These are phyloP conservation scores for Fagopyrum esculentum DNA, from an alignment of 148 eudicot genomes.

Conservation along the genomic window DNA sequence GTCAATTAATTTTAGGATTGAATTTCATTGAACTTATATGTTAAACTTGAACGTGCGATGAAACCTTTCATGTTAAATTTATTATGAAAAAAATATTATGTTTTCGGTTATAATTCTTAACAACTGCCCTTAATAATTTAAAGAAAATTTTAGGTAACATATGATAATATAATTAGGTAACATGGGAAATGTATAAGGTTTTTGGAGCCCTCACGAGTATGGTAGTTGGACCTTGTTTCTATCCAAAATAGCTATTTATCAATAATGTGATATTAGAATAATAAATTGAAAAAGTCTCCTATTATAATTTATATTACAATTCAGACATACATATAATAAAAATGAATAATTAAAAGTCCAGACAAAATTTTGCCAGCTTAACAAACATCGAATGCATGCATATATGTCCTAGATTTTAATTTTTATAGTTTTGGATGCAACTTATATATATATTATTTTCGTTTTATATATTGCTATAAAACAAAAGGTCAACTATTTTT, in stretches of 20 bases:
- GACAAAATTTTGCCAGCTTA: slow-evolving; percentile 1
- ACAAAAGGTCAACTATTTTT: not conserved
- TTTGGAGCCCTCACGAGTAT: slow-evolving; percentile 8
- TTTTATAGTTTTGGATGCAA: not conserved
- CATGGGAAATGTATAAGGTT: not conserved
- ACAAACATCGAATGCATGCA: not conserved
- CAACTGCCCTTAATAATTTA: too few species aligned
- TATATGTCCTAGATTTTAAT: not conserved
- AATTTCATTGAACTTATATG: too few species aligned
- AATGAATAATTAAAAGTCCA: not conserved
- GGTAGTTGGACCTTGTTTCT: not conserved
- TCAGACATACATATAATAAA: not conserved
- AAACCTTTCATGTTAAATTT: too few species aligned
- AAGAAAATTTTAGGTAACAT: too few species aligned
- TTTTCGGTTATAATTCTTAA: too few species aligned
- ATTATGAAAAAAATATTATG: too few species aligned
- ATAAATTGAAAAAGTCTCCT: not conserved
- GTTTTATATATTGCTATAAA: not conserved
- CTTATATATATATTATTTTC: not conserved
- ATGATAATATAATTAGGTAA: not conserved
- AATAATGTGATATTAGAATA: slow-evolving; percentile 2
- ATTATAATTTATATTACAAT: not conserved
- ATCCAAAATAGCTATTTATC: not conserved
- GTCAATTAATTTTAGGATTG: too few species aligned
- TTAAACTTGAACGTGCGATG: too few species aligned